These are phyloP conservation scores for Thelonectria blattea DNA, from an alignment of 2,329 filamentous ascomycete species.

Conservation along the genomic window DNA sequence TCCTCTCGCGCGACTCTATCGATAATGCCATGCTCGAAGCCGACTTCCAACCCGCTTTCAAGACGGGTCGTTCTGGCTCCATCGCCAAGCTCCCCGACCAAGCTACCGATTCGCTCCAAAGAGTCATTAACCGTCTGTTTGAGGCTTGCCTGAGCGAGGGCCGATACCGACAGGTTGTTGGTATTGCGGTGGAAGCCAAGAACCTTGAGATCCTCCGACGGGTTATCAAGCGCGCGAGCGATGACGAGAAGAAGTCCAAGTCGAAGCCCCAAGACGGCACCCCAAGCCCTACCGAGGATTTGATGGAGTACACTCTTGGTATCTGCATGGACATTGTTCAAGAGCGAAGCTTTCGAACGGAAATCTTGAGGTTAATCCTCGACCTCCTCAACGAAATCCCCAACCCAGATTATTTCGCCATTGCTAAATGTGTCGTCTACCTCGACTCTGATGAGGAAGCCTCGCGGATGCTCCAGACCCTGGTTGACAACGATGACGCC, in stretches of 20 bases:
- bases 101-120: slow-evolving; percentile 79
- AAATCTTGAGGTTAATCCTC: slow-evolving; percentile 91
- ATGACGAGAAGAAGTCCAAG: slow-evolving; percentile 78
- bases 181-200: slow-evolving; percentile 93
- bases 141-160: slow-evolving; percentile 86
- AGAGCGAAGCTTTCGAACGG: slow-evolving; percentile 80
- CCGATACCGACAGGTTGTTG: slow-evolving; percentile 93
- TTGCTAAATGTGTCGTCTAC: slow-evolving; percentile 97
- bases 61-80: slow-evolving; percentile 60
- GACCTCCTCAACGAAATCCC: slow-evolving; percentile 93
- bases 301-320: slow-evolving; percentile 95
- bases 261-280: slow-evolving; percentile 56
- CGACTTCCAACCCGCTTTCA: slow-evolving; percentile 59
- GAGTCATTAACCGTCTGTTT: slow-evolving; percentile 87
- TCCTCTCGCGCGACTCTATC: slow-evolving; percentile 82
- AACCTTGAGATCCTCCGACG: slow-evolving; percentile 86
- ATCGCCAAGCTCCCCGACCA: slow-evolving; percentile 72
- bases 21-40: slow-evolving; percentile 68
- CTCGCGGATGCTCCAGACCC: slow-evolving; percentile 79
- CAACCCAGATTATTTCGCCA: slow-evolving; percentile 94
- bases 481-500: slow-evolving; percentile 80
- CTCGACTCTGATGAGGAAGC: slow-evolving; percentile 91
- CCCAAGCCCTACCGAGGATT: slow-evolving; percentile 76
- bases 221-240: slow-evolving; percentile 87
- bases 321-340: slow-evolving; percentile 99